Evolutionary conservation across 2,329 filamentous ascomycete species (phyloP), one percentile per base, ranked within the genome.

Genomic region (Coniochaeta pulveracea): DNA sequence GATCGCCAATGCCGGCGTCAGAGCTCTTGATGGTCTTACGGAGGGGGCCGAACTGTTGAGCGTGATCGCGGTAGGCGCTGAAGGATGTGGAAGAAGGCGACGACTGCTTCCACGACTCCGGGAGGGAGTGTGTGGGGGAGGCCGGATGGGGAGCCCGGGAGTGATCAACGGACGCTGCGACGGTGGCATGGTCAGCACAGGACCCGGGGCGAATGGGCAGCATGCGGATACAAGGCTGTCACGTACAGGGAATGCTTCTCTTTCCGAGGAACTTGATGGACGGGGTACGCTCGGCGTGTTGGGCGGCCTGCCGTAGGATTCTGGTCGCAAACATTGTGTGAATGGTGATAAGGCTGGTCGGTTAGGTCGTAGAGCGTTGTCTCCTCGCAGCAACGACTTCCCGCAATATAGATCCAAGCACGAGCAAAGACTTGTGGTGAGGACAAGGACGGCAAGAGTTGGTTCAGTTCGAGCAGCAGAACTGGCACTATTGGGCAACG

Each of bases 31-130:
- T 64, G 29, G 63, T 64, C 60, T 72, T 73, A 56, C 70, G 69
- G 38, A 88, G 70, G 11, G 82, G 82, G 21, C 82, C 82, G 52
- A 85, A 80, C 58, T 85, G 80, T 58, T 82, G 79, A 38, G 78
- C 80, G 54, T 80, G 76, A 58, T 83, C 72, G 51, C 82, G 79
- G 68, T 88, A 88, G 48, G 70, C 69, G 54, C 78, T 80, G 64
- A 88, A 88, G 39, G 70, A 74, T 43, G 68, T 57, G 43, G 64
- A 57, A 33, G 47, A 49, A 45, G 46, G 50, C 41, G 54, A 48
- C 47, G 70, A 72, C 49, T 54, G 55, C 36, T 61, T 47, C 28
- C 28, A 31, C n/a, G 11, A 3, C 28, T 31, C 14, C 26, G 81
- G 82, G 16, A 86, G 76, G 21, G 64, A 59, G 48, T 73, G 62